Percentiles rank a stretch among this genome's conserved stretches.
These are phyloP conservation scores for Magnaporthiopsis incrustans DNA, from an alignment of 2,329 filamentous ascomycete genomes.

Conservation along the genomic window DNA sequence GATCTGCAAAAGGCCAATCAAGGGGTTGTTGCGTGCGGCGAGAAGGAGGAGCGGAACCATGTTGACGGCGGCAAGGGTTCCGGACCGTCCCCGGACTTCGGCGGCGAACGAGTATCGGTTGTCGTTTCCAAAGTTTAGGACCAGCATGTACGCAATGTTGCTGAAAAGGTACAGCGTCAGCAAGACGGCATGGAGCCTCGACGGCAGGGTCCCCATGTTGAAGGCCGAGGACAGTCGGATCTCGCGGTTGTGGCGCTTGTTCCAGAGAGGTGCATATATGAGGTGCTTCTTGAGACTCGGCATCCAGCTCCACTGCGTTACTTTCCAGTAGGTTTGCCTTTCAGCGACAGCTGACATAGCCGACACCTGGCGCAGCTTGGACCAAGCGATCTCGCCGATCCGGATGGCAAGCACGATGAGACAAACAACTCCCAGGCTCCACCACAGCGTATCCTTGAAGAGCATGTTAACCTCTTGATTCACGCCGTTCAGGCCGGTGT, in stretches of 20 bases:
- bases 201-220: conserved; percentile 54
- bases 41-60: conserved; percentile 87
- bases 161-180: conserved; percentile 49
- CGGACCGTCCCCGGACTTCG: conserved; percentile 77
- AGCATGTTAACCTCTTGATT: conserved; percentile 49
- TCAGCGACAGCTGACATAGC: conserved; percentile 46
- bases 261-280: conserved; percentile 55
- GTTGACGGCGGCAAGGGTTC: conserved; percentile 77
- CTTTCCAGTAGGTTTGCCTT: conserved; percentile 52
- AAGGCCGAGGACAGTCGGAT: conserved; percentile 33
- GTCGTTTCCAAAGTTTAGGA: conserved; percentile 49
- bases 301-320: conserved; percentile 51
- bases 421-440: conserved; percentile 48
- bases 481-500: conserved; percentile 50
- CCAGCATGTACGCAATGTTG: conserved; percentile 55
- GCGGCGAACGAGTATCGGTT: conserved; percentile 62
- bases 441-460: conserved; percentile 52
- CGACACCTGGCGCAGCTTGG: conserved; percentile 49
- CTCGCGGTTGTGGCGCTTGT: conserved; percentile 55
- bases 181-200: conserved; percentile 52
- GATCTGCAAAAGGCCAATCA: conserved; percentile 73
- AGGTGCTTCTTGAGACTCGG: conserved; percentile 54
- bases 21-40: conserved; percentile 85
- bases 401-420: conserved; percentile 46
- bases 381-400: conserved; percentile 44